Conservation (phyloP, 129 eudicot genomes). For the Glebionis coronaria region DNA sequence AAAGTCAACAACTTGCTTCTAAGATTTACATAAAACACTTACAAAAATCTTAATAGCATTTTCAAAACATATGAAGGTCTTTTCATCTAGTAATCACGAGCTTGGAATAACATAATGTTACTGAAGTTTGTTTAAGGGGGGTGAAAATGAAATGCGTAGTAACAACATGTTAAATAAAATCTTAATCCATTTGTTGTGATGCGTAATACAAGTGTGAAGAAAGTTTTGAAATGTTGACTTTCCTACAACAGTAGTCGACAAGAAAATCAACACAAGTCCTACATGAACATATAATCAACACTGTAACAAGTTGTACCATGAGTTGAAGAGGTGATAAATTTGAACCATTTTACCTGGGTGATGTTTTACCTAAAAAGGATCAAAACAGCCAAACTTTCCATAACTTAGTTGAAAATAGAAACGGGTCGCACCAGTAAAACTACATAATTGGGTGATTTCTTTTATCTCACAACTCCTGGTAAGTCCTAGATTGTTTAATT, state of each 20-base stretch:
- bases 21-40: too few species aligned
- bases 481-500: neutral
- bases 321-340: neutral
- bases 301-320: neutral
- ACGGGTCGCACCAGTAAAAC: too few species aligned
- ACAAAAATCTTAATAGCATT: too few species aligned
- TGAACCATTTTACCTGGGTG: neutral
- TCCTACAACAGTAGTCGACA: neutral
- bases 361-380: neutral
- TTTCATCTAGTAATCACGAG: too few species aligned
- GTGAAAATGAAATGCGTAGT: too few species aligned
- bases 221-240: conserved; percentile 18
- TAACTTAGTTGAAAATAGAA: neutral
- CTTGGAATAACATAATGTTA: too few species aligned
- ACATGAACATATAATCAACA: neutral
- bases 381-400: neutral
- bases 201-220: neutral
- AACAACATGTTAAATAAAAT: too few species aligned
- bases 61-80: too few species aligned
- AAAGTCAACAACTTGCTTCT: too few species aligned
- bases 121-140: too few species aligned
- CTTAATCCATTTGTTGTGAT: too few species aligned
- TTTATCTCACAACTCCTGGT: neutral
- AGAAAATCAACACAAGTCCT: neutral
- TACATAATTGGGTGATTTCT: neutral